phyloP scores from a whole-genome alignment of 2,329 filamentous ascomycete genomes.

The Clonostachys sp. region DNA sequence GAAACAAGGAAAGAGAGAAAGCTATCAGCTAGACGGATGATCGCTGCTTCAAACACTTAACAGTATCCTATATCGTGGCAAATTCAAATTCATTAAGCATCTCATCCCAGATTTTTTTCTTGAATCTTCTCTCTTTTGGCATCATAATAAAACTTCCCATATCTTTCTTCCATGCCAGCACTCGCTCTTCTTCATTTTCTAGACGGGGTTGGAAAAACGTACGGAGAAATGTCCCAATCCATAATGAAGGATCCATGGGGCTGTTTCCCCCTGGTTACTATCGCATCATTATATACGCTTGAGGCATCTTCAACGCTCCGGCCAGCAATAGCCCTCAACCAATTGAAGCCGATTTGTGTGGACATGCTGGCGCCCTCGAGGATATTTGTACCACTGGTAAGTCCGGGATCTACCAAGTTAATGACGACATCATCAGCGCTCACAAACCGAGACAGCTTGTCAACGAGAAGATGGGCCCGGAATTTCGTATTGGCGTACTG shows the following conservation, averaged over 20 bases:
- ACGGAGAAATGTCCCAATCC: conserved; percentile 40
- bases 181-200: neutral
- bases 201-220: conserved; percentile 17
- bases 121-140: conserved; percentile 23
- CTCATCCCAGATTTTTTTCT: conserved; percentile 31
- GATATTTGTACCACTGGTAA: conserved; percentile 34
- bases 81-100: conserved; percentile 28
- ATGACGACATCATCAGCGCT: conserved; percentile 33
- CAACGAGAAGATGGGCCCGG: conserved; percentile 24
- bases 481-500: conserved; percentile 20
- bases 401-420: conserved; percentile 41
- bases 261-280: conserved; percentile 36
- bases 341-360: conserved; percentile 2
- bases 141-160: conserved; percentile 21
- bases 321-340: conserved; percentile 11
- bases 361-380: conserved; percentile 18
- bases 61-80: conserved; percentile 3
- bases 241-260: conserved; percentile 46
- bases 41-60: no score
- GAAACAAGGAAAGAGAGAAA: no score
- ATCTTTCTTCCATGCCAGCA: conserved; percentile 12
- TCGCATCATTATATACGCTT: conserved; percentile 41
- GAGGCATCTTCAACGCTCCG: conserved; percentile 31
- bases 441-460: conserved; percentile 28
- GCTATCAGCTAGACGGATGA: no score